Percentiles rank a stretch among this genome's conserved stretches.
These are phyloP conservation scores for Chaetomium olivaceum DNA, from an alignment of 2,329 filamentous ascomycete genomes.

Conservation along the genomic window DNA sequence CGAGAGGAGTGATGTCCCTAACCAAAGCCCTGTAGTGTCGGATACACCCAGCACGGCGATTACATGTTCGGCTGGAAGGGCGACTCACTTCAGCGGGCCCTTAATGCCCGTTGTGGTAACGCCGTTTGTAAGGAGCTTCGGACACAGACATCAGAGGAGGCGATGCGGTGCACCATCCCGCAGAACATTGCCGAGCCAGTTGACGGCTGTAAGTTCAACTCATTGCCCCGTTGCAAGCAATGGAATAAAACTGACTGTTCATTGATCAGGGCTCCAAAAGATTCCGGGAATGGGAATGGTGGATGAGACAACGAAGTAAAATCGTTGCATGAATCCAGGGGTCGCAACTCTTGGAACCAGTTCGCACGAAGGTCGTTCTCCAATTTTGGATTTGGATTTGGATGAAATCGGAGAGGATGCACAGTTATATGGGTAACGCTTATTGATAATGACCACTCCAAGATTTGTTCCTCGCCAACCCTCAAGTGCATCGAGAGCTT, in stretches of 20 bases:
- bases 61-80: constrained; percentile 20
- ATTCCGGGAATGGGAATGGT: constrained; percentile 18
- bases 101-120: constrained; percentile 26
- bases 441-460: neutral
- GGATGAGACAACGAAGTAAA: neutral
- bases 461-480: too few relatives aligned
- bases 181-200: constrained; percentile 28
- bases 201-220: constrained; percentile 27
- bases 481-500: too few relatives aligned
- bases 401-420: neutral
- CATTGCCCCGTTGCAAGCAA: neutral
- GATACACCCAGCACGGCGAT: constrained; percentile 34
- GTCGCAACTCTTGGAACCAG: neutral
- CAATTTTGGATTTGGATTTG: neutral
- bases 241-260: neutral
- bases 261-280: constrained; percentile 17
- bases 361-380: neutral
- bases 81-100: constrained; percentile 10
- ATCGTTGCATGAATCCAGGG: neutral
- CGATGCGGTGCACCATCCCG: constrained; percentile 28
- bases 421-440: neutral
- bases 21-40: constrained; percentile 17
- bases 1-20: neutral
- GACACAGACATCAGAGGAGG: constrained; percentile 30
- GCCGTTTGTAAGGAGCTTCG: constrained; percentile 30